A percentile compares a stretch with the other conserved stretches of the same genome.
Conservation (phyloP, 2,329 filamentous ascomycete genomes). For the Nigrospora sphaerica region DNA sequence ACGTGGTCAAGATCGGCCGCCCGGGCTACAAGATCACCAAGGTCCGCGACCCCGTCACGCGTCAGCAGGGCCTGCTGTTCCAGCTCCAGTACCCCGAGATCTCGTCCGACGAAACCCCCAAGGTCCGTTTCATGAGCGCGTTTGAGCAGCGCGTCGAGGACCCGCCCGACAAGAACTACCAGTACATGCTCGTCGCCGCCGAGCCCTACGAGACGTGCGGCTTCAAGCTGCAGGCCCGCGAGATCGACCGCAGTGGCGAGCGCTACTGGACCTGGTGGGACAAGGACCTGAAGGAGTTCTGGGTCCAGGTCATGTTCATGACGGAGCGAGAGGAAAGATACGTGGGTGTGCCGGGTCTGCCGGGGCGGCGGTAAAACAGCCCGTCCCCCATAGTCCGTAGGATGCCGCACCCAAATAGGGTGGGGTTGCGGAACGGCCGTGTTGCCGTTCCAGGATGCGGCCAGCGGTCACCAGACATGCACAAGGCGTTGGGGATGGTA, state of each 20-base stretch:
- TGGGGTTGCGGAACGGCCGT: no score
- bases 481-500: no score
- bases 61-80: conserved; percentile 88
- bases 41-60: conserved; percentile 78
- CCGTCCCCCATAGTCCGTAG: no score
- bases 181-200: conserved; percentile 90
- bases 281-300: conserved; percentile 91
- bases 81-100: conserved; percentile 96
- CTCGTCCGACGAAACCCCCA: conserved; percentile 63
- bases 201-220: conserved; percentile 97
- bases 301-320: conserved; percentile 97
- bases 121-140: conserved; percentile 94
- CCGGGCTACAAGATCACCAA: conserved; percentile 99
- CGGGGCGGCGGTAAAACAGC: conserved; percentile 31
- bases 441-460: no score
- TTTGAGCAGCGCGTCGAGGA: conserved; percentile 95
- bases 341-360: conserved; percentile 56
- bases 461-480: no score
- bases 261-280: conserved; percentile 95
- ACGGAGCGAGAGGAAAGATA: conserved; percentile 94
- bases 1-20: conserved; percentile 88
- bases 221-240: conserved; percentile 90
- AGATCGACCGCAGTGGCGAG: conserved; percentile 84
- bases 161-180: conserved; percentile 81
- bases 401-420: no score